Percentiles rank a stretch among this genome's conserved stretches.
These are phyloP conservation scores for Botrytis fragariae DNA, from an alignment of 2,329 filamentous ascomycete genomes.

Conservation along the genomic window DNA sequence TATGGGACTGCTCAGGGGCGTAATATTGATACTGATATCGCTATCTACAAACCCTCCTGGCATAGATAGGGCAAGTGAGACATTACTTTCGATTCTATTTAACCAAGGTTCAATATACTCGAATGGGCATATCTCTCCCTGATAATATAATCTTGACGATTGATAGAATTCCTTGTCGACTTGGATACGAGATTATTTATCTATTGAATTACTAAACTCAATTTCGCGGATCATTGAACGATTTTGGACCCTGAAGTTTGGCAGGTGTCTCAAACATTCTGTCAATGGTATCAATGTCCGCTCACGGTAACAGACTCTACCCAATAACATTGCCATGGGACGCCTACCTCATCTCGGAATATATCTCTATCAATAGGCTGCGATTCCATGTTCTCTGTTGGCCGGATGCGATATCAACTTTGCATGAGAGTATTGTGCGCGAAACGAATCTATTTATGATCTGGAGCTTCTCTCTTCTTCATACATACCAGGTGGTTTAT, in stretches of 20 bases:
- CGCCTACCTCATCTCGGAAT: neutral
- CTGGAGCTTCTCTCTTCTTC: neutral
- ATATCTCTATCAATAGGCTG: neutral
- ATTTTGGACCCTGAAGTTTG: neutral
- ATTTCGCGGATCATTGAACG: neutral
- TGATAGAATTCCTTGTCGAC: neutral
- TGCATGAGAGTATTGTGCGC: neutral
- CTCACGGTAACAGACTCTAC: neutral
- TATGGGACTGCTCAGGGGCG: neutral
- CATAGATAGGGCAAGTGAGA: constrained; percentile 2
- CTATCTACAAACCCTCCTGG: neutral
- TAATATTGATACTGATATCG: neutral
- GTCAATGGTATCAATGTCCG: neutral
- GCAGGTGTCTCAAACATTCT: neutral
- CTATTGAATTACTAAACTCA: neutral
- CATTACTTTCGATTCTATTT: neutral
- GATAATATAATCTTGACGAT: constrained; percentile 19
- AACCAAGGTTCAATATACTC: constrained; percentile 9
- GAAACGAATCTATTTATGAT: neutral
- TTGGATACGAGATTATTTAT: neutral
- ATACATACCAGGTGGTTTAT: neutral
- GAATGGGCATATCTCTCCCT: constrained; percentile 9
- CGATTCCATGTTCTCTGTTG: neutral
- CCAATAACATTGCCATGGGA: neutral
- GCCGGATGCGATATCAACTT: neutral